Percentiles rank a stretch among this genome's conserved stretches.
Evolutionary conservation across 306 rosid species (phyloP).

Genomic region (Carpinus viminea): DNA sequence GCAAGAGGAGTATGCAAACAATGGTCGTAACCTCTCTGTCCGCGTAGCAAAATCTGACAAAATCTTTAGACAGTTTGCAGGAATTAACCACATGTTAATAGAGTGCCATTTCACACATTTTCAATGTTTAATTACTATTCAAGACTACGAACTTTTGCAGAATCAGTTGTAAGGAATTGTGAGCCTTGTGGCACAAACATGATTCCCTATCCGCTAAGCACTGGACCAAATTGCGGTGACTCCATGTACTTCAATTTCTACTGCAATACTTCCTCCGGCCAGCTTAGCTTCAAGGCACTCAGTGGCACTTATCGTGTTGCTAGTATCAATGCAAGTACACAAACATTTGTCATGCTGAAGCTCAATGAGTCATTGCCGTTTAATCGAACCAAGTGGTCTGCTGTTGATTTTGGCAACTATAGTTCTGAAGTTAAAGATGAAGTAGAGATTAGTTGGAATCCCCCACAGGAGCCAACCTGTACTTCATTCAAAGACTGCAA

Average conservation of each 20-base stretch:
- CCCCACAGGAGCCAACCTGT: conserved; percentile 37
- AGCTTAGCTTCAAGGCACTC: conserved; percentile 24
- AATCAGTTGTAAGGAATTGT: conserved; percentile 26
- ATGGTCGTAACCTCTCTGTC: conserved; percentile 6
- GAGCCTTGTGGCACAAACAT: conserved; percentile 42
- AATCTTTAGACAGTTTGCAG: too few relatives aligned
- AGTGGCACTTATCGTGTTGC: conserved; percentile 6
- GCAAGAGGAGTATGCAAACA: conserved; percentile 3
- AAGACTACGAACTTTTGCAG: conserved; percentile 27
- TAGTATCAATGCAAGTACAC: neutral
- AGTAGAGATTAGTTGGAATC: conserved; percentile 30
- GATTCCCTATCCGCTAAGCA: conserved; percentile 62
- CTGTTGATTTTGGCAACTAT: neutral
- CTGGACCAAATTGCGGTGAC: conserved; percentile 43
- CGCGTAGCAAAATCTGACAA: conserved; percentile 21
- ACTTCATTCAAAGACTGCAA: conserved; percentile 15
- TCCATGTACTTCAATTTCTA: conserved; percentile 31
- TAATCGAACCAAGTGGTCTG: neutral
- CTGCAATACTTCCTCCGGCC: conserved; percentile 15
- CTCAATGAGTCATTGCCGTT: conserved; percentile 10
- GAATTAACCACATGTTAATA: too few relatives aligned
- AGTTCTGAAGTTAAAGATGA: neutral
- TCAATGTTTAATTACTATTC: neutral
- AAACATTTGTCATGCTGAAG: conserved; percentile 4
- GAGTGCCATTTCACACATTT: too few relatives aligned